A percentile compares a stretch with the other conserved stretches of the same genome.
phyloP scores from a whole-genome alignment of 1,284 basidiomycete species.

The Xerocomus nothofagi region DNA sequence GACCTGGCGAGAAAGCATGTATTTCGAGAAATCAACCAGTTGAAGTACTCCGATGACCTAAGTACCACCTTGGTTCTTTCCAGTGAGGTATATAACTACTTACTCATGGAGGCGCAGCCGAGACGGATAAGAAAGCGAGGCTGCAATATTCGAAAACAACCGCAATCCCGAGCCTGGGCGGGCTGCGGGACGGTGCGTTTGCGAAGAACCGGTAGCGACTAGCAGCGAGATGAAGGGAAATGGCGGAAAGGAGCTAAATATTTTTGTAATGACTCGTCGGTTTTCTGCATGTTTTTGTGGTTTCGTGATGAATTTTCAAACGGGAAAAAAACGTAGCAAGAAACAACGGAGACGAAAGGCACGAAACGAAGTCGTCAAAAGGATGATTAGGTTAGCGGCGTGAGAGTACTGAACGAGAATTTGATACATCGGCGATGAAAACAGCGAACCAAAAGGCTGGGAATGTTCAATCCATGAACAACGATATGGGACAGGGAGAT shows the following conservation, averaged over 20 bases:
- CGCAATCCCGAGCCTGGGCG: constrained; percentile 12
- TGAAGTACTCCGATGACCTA: constrained; percentile 21
- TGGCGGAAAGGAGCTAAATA: constrained; percentile 31
- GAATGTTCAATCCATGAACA: constrained; percentile 42
- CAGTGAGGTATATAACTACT: constrained; percentile 42
- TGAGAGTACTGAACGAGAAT: constrained; percentile 35
- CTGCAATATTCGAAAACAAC: constrained; percentile 21
- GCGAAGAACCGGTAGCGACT: constrained; percentile 34
- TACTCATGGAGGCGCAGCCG: constrained; percentile 37
- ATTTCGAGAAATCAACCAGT: constrained; percentile 9
- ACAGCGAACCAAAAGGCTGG: constrained; percentile 26
- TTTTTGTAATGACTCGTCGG: constrained; percentile 43
- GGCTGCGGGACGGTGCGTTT: constrained; percentile 12
- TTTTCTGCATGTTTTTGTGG: constrained; percentile 52
- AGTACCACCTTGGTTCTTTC: constrained; percentile 20
- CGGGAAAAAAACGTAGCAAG: constrained; percentile 38
- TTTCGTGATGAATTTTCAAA: constrained; percentile 40
- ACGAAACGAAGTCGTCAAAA: constrained; percentile 34
- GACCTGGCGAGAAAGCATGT: constrained; percentile 1
- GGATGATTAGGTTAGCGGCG: constrained; percentile 37
- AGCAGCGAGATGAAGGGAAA: constrained; percentile 16
- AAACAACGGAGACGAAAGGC: constrained; percentile 33
- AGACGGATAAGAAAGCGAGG: constrained; percentile 29
- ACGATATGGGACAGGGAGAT: constrained; percentile 29
- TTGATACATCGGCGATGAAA: constrained; percentile 36